A percentile compares a stretch with the other conserved stretches of the same genome.
phyloP scores from a whole-genome alignment of 2,329 filamentous ascomycete species.

The Penicillium sp. region DNA sequence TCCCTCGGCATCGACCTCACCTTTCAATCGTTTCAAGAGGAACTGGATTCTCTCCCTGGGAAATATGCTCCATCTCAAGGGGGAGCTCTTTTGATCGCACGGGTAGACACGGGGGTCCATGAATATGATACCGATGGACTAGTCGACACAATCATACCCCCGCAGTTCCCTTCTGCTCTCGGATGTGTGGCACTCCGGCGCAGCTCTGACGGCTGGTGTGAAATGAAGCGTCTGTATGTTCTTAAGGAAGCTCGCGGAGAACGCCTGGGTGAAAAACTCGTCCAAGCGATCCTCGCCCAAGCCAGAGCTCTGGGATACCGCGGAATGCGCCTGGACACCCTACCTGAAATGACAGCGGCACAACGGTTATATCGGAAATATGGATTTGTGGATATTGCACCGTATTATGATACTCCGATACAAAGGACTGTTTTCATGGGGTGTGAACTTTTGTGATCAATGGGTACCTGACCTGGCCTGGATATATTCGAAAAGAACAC shows the following conservation, averaged over 20 bases:
- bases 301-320: slow-evolving; percentile 44
- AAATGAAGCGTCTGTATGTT: slow-evolving; percentile 54
- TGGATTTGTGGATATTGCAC: slow-evolving; percentile 46
- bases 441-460: slow-evolving; percentile 4
- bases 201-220: slow-evolving; percentile 31
- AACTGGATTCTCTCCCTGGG: slow-evolving; percentile 48
- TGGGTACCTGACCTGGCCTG: neutral
- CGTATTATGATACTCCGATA: slow-evolving; percentile 51
- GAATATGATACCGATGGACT: neutral
- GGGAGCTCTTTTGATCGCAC: slow-evolving; percentile 46
- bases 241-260: slow-evolving; percentile 41
- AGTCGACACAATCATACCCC: neutral
- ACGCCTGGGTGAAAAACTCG: slow-evolving; percentile 44
- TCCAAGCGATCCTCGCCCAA: slow-evolving; percentile 37
- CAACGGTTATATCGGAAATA: slow-evolving; percentile 42
- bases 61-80: slow-evolving; percentile 42
- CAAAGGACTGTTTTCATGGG: slow-evolving; percentile 47
- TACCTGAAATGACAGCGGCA: slow-evolving; percentile 46
- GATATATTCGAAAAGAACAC: neutral
- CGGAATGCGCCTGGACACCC: slow-evolving; percentile 49
- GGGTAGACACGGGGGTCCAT: neutral
- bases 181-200: slow-evolving; percentile 47
- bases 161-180: slow-evolving; percentile 20
- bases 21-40: slow-evolving; percentile 49
- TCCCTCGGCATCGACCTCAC: slow-evolving; percentile 48